Conservation (phyloP, 345 rosid species). For the Brassica juncea region DNA sequence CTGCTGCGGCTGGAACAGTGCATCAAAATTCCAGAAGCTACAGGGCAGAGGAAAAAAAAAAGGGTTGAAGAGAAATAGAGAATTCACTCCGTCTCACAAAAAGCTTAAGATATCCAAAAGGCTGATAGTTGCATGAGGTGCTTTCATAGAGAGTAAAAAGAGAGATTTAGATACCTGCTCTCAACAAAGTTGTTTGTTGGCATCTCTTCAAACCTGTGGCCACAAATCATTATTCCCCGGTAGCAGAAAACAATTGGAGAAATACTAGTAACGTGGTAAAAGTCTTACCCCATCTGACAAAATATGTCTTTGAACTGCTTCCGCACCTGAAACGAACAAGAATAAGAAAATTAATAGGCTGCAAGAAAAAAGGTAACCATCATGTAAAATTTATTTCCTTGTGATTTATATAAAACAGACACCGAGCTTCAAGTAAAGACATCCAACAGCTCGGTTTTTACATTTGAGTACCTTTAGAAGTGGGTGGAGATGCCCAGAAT, state of each 20-base stretch:
- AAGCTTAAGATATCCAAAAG: slow-evolving; percentile 7
- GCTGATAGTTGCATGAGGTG: slow-evolving; percentile 3
- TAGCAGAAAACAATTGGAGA: slow-evolving; percentile 3
- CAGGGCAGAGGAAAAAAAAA: slow-evolving; percentile 16
- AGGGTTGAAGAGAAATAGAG: neutral
- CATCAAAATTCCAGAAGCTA: slow-evolving; percentile 99
- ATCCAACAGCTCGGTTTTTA: neutral
- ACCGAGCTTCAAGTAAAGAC: slow-evolving; percentile 4
- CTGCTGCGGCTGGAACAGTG: slow-evolving; percentile 93
- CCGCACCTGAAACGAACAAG: slow-evolving; percentile 57
- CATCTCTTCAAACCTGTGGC: slow-evolving; percentile 91
- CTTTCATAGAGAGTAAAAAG: slow-evolving; percentile 20
- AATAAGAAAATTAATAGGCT: neutral
- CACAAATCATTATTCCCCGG: neutral
- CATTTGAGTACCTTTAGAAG: slow-evolving; percentile 65
- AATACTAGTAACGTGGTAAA: neutral
- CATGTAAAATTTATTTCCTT: neutral
- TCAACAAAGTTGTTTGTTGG: slow-evolving; percentile 91
- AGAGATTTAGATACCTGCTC: slow-evolving; percentile 65
- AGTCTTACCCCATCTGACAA: slow-evolving; percentile 73
- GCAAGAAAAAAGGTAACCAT: neutral
- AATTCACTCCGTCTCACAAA: neutral
- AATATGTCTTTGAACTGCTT: slow-evolving; percentile 80
- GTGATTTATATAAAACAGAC: neutral
- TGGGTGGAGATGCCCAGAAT: slow-evolving; percentile 93